These are phyloP conservation scores for Verticillium isaacii DNA, from an alignment of 2,329 filamentous ascomycete species.

Conservation along the genomic window DNA sequence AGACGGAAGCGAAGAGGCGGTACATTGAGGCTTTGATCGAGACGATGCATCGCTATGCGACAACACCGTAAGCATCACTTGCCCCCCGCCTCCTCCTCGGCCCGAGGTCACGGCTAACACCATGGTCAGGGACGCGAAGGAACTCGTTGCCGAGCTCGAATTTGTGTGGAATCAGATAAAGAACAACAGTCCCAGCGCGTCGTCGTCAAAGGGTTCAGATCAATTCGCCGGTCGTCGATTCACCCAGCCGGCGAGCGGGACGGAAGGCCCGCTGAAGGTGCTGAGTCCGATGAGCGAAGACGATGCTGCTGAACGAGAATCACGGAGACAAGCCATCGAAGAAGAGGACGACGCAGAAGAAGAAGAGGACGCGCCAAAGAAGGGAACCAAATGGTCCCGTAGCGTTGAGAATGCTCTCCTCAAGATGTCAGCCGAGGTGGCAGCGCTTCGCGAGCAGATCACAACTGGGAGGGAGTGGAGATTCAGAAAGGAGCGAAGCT, in stretches of 20 bases:
- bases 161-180: slow-evolving; percentile 99
- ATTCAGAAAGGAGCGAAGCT: slow-evolving; percentile 57
- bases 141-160: slow-evolving; percentile 90
- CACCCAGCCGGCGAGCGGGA: slow-evolving; percentile 40
- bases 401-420: slow-evolving; percentile 82
- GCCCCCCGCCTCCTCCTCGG: neutral
- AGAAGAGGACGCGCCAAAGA: slow-evolving; percentile 36
- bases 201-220: slow-evolving; percentile 55
- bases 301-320: slow-evolving; percentile 59
- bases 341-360: slow-evolving; percentile 37
- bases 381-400: slow-evolving; percentile 64
- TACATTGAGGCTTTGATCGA: slow-evolving; percentile 94
- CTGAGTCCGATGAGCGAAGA: slow-evolving; percentile 84
- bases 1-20: slow-evolving; percentile 88
- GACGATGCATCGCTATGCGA: slow-evolving; percentile 95
- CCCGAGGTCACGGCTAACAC: neutral
- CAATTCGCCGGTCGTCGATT: slow-evolving; percentile 41
- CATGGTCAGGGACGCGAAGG: slow-evolving; percentile 63
- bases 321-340: slow-evolving; percentile 34
- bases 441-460: slow-evolving; percentile 87
- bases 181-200: slow-evolving; percentile 67
- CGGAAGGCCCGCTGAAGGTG: slow-evolving; percentile 59
- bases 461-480: slow-evolving; percentile 70
- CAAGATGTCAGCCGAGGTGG: slow-evolving; percentile 87
- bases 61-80: slow-evolving; percentile 57